Evolutionary conservation across 192 early-diverging fungal genomes (phyloP), one percentile per base, ranked within the genome.

Genomic region (Gaertneriomyces semiglobifer): DNA sequence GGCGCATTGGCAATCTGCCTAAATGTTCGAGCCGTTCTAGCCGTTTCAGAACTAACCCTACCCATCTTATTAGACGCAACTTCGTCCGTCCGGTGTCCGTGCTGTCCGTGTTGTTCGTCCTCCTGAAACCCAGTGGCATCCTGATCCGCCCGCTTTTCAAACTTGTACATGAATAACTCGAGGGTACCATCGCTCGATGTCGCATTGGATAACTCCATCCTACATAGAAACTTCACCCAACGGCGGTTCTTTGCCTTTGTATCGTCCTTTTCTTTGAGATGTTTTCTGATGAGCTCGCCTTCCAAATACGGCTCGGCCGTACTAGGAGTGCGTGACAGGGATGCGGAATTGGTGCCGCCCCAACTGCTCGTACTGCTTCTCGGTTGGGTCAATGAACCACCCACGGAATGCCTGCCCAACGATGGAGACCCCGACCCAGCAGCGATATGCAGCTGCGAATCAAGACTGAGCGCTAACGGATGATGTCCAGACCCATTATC

Each of bases 271-370:
- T 92, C 92, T 71, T 88, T 83, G 58, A 91, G 66, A 71, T 94
- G 91, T 76, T 98, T 98, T 53, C 93, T 82, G 69, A 92, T 86
- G 40, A 98, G 80, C 11, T 92, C 75, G n/a, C 91, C 89, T 71
- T 91, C 89, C 52, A 81, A 61, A 18, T 61, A 59, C 14, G 61
- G 19, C 2, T 65, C 63, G 3, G 48, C 56, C 6, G 33, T 43
- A 33, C 44, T 38, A 10, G 55, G 44, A 38, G 45, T 9, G 60
- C 33, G 51, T 11, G 59, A 18, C 14, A 48, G 48, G 14, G 40
- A 33, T 41, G 20, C 60, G 33, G 20, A 14, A 42, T 25, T 42
- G 59, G n/a, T 10, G 20, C 60, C 25, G 10, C 25, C 57, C 56
- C 65, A 44, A 18, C 48, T 41, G 11, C 44, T 60, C 14, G 33